These are phyloP conservation scores for Mycena amicta DNA, from an alignment of 768 basidiomycete species.

Conservation along the genomic window DNA sequence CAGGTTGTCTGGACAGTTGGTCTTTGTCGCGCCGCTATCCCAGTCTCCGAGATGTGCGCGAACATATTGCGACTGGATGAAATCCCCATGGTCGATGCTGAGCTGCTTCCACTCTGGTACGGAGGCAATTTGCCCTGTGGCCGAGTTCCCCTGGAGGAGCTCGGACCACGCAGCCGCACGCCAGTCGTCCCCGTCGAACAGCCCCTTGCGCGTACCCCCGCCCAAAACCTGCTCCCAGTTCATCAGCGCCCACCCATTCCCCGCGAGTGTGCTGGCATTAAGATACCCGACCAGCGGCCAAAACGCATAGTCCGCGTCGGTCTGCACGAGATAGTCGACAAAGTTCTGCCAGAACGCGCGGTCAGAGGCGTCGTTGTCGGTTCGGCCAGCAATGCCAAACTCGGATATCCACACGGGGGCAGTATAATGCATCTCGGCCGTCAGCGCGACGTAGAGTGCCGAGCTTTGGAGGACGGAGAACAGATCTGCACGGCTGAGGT, in stretches of 20 bases:
- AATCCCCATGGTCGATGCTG: conserved; percentile 17
- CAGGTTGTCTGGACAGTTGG: conserved; percentile 17
- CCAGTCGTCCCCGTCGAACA: conserved; percentile 21
- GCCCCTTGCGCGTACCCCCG: conserved; percentile 4
- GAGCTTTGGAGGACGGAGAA: conserved; percentile 2
- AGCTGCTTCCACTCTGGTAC: conserved; percentile 18
- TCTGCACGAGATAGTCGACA: conserved; percentile 10
- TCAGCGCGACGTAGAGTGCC: conserved; percentile 19
- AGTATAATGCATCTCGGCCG: conserved; percentile 16
- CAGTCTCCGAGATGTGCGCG: conserved; percentile 16
- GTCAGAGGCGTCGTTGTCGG: neutral
- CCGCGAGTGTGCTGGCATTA: neutral
- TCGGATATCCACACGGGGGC: conserved; percentile 22
- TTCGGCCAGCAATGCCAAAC: conserved; percentile 16
- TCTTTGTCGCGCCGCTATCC: conserved; percentile 20
- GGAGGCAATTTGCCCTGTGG: conserved; percentile 1
- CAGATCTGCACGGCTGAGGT: conserved; percentile 14
- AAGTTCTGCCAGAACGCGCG: conserved; percentile 12
- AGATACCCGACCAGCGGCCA: conserved; percentile 16
- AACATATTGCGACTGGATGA: conserved; percentile 10
- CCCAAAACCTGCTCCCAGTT: conserved; percentile 13
- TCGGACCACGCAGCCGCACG: conserved; percentile 12
- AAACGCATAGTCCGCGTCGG: neutral
- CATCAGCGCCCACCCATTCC: conserved; percentile 22
- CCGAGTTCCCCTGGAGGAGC: conserved; percentile 1